phyloP scores from a whole-genome alignment of 345 rosid species.

The Lagerstroemia speciosa region DNA sequence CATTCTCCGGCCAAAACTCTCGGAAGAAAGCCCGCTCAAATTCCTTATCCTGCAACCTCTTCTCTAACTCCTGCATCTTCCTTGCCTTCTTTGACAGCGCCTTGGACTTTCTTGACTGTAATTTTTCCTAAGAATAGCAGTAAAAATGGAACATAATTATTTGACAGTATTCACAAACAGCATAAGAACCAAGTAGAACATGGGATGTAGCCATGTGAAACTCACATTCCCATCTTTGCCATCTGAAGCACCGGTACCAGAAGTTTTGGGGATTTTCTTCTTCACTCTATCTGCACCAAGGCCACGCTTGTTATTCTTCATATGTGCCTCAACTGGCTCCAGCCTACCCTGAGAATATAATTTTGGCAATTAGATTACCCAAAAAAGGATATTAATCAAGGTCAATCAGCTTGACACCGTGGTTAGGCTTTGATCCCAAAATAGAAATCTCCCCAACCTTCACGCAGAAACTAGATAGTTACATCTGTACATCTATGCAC shows the following conservation, averaged over 20 bases:
- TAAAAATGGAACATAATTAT: background rate
- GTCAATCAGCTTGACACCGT: background rate
- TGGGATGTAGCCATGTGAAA: background rate
- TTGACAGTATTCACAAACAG: background rate
- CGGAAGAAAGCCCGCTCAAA: slow-evolving; percentile 69
- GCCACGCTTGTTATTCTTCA: slow-evolving; percentile 70
- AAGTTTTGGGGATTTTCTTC: slow-evolving; percentile 29
- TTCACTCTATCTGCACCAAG: slow-evolving; percentile 51
- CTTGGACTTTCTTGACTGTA: slow-evolving; percentile 35
- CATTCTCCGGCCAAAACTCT: slow-evolving; percentile 96
- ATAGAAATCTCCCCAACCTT: background rate
- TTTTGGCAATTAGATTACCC: slow-evolving; percentile 3
- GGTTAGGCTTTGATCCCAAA: background rate
- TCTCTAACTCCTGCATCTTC: slow-evolving; percentile 62
- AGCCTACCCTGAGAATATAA: slow-evolving; percentile 54
- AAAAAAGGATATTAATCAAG: background rate
- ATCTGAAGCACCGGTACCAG: slow-evolving; percentile 13
- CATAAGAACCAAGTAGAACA: background rate
- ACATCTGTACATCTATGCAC: background rate
- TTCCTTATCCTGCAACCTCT: slow-evolving; percentile 55
- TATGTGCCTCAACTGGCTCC: slow-evolving; percentile 49
- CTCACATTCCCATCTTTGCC: slow-evolving; percentile 28
- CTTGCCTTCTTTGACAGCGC: slow-evolving; percentile 55
- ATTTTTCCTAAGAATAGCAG: slow-evolving; percentile 28
- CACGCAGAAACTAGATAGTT: background rate